Percentiles rank a stretch among this genome's conserved stretches.
These are phyloP conservation scores for Xylariaceae sp. DNA, from an alignment of 2,329 filamentous ascomycete species.

Conservation along the genomic window DNA sequence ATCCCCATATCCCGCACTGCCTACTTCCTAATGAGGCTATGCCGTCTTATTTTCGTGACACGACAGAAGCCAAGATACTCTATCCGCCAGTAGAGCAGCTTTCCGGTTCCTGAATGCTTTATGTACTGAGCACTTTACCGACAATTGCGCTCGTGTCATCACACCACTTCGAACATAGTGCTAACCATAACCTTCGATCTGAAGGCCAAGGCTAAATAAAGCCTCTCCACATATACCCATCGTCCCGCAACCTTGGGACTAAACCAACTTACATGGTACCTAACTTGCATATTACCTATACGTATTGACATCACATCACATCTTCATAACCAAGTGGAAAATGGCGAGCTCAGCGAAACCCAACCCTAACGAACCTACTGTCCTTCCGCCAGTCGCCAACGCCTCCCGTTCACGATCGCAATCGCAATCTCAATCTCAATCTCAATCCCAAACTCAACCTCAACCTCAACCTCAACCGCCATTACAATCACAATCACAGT, in stretches of 20 bases:
- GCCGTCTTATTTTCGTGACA: conserved; percentile 28
- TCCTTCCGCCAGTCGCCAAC: conserved; percentile 10
- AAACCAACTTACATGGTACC: too few species aligned
- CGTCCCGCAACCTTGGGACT: not conserved
- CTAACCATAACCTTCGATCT: conserved; percentile 1
- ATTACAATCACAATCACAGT: conserved; percentile 2
- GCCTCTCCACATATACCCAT: not conserved
- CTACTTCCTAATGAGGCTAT: too few species aligned
- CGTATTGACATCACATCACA: conserved; percentile 3
- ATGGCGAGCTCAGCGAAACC: conserved; percentile 32
- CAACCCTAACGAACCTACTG: conserved; percentile 29
- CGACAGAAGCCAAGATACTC: conserved; percentile 22
- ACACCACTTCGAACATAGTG: conserved; percentile 8
- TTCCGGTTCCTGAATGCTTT: conserved; percentile 11
- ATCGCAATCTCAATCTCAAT: conserved; percentile 14
- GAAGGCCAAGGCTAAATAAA: not conserved
- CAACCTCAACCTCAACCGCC: conserved; percentile 8
- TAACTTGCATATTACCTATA: too few species aligned
- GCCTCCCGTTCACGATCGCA: conserved; percentile 15
- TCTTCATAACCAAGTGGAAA: too few species aligned
- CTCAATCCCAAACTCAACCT: conserved; percentile 9
- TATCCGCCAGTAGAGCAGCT: conserved; percentile 25
- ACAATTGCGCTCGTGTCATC: conserved; percentile 9
- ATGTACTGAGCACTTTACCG: too few species aligned
- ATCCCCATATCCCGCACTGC: too few species aligned